Evolutionary conservation across 495 filamentous ascomycete species (phyloP).

Genomic region (Aspergillus sclerotiicarbonarius): DNA sequence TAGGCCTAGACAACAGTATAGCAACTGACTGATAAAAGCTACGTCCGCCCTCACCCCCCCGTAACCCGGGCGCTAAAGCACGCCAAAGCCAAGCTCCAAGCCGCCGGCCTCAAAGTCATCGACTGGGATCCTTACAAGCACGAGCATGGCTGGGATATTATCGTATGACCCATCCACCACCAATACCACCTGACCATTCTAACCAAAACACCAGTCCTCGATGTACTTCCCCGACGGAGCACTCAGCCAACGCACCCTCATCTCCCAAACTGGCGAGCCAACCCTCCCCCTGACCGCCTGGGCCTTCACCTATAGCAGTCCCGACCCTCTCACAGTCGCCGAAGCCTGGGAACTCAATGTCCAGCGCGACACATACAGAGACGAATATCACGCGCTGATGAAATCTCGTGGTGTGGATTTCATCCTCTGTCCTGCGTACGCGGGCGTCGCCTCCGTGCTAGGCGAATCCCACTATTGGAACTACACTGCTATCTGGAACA

Average conservation of each 20-base stretch:
- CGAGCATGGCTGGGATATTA: constrained; percentile 57
- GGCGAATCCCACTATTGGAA: constrained; percentile 65
- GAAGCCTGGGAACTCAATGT: constrained; percentile 46
- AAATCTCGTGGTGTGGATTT: constrained; percentile 64
- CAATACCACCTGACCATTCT: neutral
- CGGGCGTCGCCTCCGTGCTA: constrained; percentile 58
- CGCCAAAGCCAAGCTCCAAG: constrained; percentile 53
- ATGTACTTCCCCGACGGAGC: constrained; percentile 60
- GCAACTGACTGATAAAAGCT: neutral
- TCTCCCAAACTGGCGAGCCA: constrained; percentile 53
- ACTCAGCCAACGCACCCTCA: constrained; percentile 38
- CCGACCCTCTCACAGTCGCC: constrained; percentile 35
- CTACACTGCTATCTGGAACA: constrained; percentile 73
- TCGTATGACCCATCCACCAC: constrained; percentile 31
- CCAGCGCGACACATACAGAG: constrained; percentile 56
- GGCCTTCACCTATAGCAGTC: constrained; percentile 53
- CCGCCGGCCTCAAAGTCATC: constrained; percentile 54
- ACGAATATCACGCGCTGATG: constrained; percentile 58
- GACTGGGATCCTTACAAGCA: constrained; percentile 67
- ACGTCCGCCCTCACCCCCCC: constrained; percentile 64
- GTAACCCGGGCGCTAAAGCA: constrained; percentile 57
- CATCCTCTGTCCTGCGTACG: constrained; percentile 63
- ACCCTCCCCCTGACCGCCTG: constrained; percentile 55
- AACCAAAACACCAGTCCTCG: constrained; percentile 26
- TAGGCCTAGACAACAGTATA: neutral